Percentiles rank a stretch among this genome's conserved stretches.
Conservation (phyloP, 305 asterid species). For the Ajuga reptans region DNA sequence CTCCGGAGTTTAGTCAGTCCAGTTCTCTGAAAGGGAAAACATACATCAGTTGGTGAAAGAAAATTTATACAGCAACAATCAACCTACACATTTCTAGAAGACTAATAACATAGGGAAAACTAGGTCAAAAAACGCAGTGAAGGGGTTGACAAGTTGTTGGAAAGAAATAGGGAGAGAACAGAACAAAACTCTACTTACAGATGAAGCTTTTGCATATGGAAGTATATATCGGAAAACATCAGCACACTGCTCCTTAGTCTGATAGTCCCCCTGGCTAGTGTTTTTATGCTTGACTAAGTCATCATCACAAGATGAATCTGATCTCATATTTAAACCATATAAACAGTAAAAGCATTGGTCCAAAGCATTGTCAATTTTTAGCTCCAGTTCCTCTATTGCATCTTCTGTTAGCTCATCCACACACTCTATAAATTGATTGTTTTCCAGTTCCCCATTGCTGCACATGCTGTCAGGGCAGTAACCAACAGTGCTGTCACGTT, state of each 20-base stretch:
- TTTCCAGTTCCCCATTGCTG: conserved; percentile 35
- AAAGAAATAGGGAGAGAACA: conserved; percentile 17
- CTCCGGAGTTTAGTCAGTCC: conserved; percentile 83
- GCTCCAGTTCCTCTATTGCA: conserved; percentile 88
- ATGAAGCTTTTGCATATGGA: conserved; percentile 93
- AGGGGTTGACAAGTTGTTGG: not conserved
- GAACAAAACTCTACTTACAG: conserved; percentile 50
- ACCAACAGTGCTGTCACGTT: conserved; percentile 31
- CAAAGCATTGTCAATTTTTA: conserved; percentile 73
- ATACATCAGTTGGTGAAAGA: conserved; percentile 21
- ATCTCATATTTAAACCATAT: conserved; percentile 86
- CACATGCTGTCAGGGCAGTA: conserved; percentile 31
- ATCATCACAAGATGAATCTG: conserved; percentile 87
- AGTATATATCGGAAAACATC: conserved; percentile 92
- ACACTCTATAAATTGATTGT: conserved; percentile 31
- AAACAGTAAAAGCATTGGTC: conserved; percentile 95
- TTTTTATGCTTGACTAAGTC: conserved; percentile 82
- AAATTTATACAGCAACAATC: conserved; percentile 10
- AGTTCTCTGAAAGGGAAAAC: conserved; percentile 54
- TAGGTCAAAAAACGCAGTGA: conserved; percentile 1
- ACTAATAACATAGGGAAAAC: conserved; percentile 1
- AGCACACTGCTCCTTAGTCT: conserved; percentile 98
- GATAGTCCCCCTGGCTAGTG: conserved; percentile 95
- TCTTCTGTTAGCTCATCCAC: conserved; percentile 58
- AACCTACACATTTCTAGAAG: conserved; percentile 9